Evolutionary conservation across 169 alveolate genomes (phyloP), one percentile per base, ranked within the genome.

Genomic region (Theileria equi): DNA sequence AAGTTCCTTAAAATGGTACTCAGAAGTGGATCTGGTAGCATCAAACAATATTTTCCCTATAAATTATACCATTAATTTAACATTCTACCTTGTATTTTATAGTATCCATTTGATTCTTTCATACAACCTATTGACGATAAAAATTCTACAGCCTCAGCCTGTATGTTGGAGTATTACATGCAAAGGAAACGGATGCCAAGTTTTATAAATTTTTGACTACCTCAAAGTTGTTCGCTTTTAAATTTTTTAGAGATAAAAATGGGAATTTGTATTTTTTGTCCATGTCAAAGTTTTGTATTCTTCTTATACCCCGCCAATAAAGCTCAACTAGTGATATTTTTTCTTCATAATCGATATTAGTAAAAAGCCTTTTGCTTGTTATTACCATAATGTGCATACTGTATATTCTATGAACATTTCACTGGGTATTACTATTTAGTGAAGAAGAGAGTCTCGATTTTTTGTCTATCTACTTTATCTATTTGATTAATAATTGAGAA

Each of bases 271-370:
- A 23, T 13, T 44, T 55, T 50, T 49, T 69, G 11, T 40, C 52
- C 36, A 58, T 66, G 38, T 71, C 63, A 6, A 41, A 61, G 19
- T 47, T 43, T 19, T 58, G 67, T 10, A 48, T 50, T 58, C 82
- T 58, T 21, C 82, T 50, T 8, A 45, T 29, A 1, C 73, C 73
- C 6, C 82, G 54, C 82, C 82, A 71, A 26, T 36, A 28, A 8
- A 71, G 29, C 58, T 71, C 82, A 11, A 71, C 58, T n/a, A 60
- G 19, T 11, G 82, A 71, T 47, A 60, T 48, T 59, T 71, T 60
- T 45, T 71, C 74, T 26, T 71, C 73, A 32, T 54, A 71, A 23
- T 71, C 74, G 34, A 71, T 10, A 48, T 59, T 45, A 0, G 26
- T 29, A 10, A 31, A 31, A 49, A 71, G 48, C 26, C 38, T 55